phyloP scores from a whole-genome alignment of 768 basidiomycete species.

The Auriscalpium vulgare region DNA sequence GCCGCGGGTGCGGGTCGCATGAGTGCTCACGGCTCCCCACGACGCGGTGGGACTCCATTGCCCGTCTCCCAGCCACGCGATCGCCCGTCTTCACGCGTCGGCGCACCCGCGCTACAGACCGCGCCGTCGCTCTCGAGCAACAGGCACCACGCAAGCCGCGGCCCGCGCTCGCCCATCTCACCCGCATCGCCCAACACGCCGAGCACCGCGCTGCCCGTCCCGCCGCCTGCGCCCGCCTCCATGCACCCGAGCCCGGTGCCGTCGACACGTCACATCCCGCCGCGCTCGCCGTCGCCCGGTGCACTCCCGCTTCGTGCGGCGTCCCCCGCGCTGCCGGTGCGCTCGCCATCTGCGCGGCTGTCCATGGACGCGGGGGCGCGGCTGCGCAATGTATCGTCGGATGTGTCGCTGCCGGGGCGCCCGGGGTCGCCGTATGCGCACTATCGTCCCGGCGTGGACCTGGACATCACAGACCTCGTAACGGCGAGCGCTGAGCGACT shows the following conservation, averaged over 20 bases:
- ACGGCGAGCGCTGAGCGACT: slow-evolving; percentile 7
- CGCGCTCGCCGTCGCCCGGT: slow-evolving; percentile 6
- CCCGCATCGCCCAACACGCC: not conserved
- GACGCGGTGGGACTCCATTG: not conserved
- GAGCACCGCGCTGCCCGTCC: not conserved
- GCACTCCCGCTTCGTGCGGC: slow-evolving; percentile 6
- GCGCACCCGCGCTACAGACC: not conserved
- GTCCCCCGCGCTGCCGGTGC: slow-evolving; percentile 6
- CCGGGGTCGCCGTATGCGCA: slow-evolving; percentile 10
- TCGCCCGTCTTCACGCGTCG: not conserved
- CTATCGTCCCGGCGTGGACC: slow-evolving; percentile 9
- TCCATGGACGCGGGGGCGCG: not conserved
- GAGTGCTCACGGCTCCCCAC: not conserved
- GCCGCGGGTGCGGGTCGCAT: not conserved
- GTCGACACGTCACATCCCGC: not conserved
- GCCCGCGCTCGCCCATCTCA: not conserved
- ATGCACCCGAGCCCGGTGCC: not conserved
- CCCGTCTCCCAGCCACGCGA: not conserved
- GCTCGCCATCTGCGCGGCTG: slow-evolving; percentile 8
- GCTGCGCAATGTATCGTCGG: not conserved
- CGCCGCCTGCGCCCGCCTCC: not conserved
- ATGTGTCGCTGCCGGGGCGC: slow-evolving; percentile 10
- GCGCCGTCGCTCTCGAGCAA: not conserved
- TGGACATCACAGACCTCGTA: slow-evolving; percentile 11
- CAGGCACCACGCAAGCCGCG: not conserved